Evolutionary conservation across 805 yeast species (phyloP).

Genomic region (Starmerella khaoyaiensis): DNA sequence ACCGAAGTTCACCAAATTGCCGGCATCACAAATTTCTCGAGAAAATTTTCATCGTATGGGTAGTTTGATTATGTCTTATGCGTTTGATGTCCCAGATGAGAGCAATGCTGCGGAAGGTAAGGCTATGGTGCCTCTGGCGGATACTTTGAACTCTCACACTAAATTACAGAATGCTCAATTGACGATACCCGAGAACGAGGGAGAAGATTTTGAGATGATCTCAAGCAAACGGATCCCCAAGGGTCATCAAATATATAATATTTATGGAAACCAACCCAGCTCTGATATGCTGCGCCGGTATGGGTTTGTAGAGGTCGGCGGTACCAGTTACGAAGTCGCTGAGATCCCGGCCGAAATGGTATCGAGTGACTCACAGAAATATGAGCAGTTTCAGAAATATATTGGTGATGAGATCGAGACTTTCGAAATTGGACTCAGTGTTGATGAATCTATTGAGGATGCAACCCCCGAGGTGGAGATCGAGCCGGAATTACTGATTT

Average conservation of each 20-base stretch:
- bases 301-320: constrained; percentile 71
- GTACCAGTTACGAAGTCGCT: constrained; percentile 67
- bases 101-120: constrained; percentile 34
- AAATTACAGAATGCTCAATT: constrained; percentile 61
- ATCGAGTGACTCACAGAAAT: constrained; percentile 1
- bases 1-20: constrained; percentile 17
- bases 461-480: constrained; percentile 10
- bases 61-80: constrained; percentile 72
- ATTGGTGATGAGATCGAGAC: constrained; percentile 10
- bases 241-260: constrained; percentile 72
- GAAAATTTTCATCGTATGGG: constrained; percentile 62
- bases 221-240: constrained; percentile 45
- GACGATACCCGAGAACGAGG: constrained; percentile 31
- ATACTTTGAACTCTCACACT: constrained; percentile 78
- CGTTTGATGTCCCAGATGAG: constrained; percentile 54
- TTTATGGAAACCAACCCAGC: constrained; percentile 71
- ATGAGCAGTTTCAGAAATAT: constrained; percentile 6
- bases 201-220: constrained; percentile 48
- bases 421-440: constrained; percentile 12
- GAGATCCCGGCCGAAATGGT: constrained; percentile 36
- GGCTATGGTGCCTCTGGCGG: constrained; percentile 90
- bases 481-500: constrained; percentile 17
- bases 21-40: constrained; percentile 29
- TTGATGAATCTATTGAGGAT: constrained; percentile 12
- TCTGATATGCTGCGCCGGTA: constrained; percentile 81